Base-by-base conservation (phyloP, 148 eudicot species). In the Rhododendron simsii region DNA sequence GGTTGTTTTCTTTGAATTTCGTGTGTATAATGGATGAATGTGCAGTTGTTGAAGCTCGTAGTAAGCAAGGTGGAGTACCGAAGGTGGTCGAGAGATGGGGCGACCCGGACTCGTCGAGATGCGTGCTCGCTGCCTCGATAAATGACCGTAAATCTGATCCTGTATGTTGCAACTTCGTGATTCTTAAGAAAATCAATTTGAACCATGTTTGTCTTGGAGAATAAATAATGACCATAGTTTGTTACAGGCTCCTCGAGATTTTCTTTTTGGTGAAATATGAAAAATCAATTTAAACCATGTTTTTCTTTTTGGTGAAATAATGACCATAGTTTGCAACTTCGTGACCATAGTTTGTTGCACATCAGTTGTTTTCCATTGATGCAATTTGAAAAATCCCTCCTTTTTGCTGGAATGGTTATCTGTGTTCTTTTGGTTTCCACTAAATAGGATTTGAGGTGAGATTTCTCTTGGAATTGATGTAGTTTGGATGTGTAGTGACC, bases 11-110 rank as follows among this genome's bases (percentile, higher is more conserved):
- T 5, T 16, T 85, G 78, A 63, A 6, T 21, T 41, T 41, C 18
- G 74, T 47, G 28, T 78, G 30, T 4, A 26, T 69, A 15, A 53
- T 53, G 86, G 50, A n/a, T 85, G 30, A 67, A 67, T 50, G 41
- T 88, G 51, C 89, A 97, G 99, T 94, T 57, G 86, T 92, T 86
- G 99, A 95, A 91, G 96, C 98, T 86, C 91, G 95, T 28, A 89
- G 87, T 82, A 95, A 93, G 87, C 87, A 93, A 83, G 92, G 87
- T 30, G 98, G 92, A 48, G 88, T 86, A 71, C 89, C 98, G 84
- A 92, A 91, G 89, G 92, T 97, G 82, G 96, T 94, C 14, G 94
- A 97, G 84, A 89, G 95, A 86, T 97, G 99, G 99, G 99, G 99
- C 7, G 95, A 92, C 23, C 99, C 96, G 67, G 95, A 95, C 44